Evolutionary conservation across 805 yeast species (phyloP), one percentile per base, ranked within the genome.

Genomic region (Cephaloascus fragrans): DNA sequence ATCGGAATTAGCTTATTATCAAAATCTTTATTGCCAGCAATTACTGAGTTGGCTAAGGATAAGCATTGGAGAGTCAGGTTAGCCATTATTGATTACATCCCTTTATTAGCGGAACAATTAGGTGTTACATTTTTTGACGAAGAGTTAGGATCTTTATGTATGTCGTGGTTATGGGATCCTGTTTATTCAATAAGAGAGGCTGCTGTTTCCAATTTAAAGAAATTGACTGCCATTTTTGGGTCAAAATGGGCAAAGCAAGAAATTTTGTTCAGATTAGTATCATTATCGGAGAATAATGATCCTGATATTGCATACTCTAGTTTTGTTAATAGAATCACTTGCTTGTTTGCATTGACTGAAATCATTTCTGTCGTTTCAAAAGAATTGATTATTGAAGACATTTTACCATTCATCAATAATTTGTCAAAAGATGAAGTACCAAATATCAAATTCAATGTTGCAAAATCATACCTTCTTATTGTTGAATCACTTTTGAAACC

Each of bases 141-240:
- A 56, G 95, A 89, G 52, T 70, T 93, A 47, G 88, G 95, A 46
- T 80, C 84, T 37, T 69, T 93, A 49, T 93, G 96, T 53, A 75
- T 93, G 75, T 83, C 89, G n/a, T 93, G 98, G 97, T 69, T 93
- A 47, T 89, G 97, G 96, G 99, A 93, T 64, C 84, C 89, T 3
- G 98, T 93, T 32, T 93, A 77, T 62, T 89, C 97, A 4, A 89
- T 93, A 44, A 80, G 99, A 61, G 94, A 87, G 48, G 98, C 98
- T 8, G 97, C 97, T 1, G 95, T 93, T 26, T 66, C 69, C 41
- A 93, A 89, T 59, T 67, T 93, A 49, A 80, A 75, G 48, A 80
- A 82, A 48, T 69, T 93, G 50, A 80, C 96, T 4, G 75, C 73
- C 47, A 87, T 86, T 29, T 93, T 93, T 62, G 98, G 97, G 26